Evolutionary conservation across 176 grass and related monocot genomes (phyloP), one percentile per base, ranked within the genome.

Genomic region (Miscanthus lutarioriparius): DNA sequence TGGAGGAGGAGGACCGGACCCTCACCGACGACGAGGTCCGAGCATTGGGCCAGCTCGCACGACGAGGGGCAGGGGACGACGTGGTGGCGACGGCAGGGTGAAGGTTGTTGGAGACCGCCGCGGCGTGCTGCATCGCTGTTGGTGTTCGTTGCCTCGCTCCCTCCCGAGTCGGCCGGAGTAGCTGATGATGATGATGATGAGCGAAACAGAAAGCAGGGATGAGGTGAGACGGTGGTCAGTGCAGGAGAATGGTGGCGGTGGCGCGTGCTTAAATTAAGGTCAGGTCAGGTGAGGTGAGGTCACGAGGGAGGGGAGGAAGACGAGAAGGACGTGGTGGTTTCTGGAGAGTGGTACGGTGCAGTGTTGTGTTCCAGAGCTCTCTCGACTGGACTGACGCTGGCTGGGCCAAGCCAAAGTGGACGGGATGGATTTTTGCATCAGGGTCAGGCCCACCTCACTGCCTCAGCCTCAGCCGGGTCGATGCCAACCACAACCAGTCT

Each of bases 361-460:
- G n/a, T n/a, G n/a, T n/a, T n/a, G n/a, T 12, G 56, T 51, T 88
- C 86, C 32, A 51, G 80, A 88, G 23, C 65, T 5, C 35, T 83
- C 80, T 14, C n/a, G n/a, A n/a, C n/a, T n/a, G n/a, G n/a, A n/a
- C n/a, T n/a, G n/a, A n/a, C n/a, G n/a, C n/a, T n/a, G n/a, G n/a
- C n/a, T n/a, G n/a, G n/a, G n/a, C n/a, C n/a, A n/a, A n/a, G n/a
- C n/a, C n/a, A n/a, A n/a, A n/a, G n/a, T n/a, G n/a, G n/a, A n/a
- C n/a, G n/a, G n/a, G n/a, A 32, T 32, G 75, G 35, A 35, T 35
- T 4, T 35, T 35, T 35, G 35, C 35, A 35, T 35, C 35, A 35
- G 35, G 35, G 35, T 35, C 35, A 35, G 35, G 35, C 35, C 4
- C 35, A 35, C 35, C 35, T 35, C 35, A 3, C 35, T 3, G 35